Conservation (phyloP, 1,139 yeast genomes). For the Starmera stellimalicola region DNA sequence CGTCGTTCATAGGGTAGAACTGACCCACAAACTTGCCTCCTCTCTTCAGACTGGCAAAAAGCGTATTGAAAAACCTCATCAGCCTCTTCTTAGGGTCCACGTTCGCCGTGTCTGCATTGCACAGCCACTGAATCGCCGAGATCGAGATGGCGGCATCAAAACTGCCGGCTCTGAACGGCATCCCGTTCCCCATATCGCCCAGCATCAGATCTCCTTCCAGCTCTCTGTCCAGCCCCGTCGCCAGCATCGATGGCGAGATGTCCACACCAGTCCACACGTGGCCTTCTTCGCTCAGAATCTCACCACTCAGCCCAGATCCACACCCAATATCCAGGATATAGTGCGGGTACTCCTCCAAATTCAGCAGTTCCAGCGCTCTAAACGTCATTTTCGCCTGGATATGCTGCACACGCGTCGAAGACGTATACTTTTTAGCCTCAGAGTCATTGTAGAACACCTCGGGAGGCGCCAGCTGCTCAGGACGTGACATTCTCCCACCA, state of each 20-base stretch:
- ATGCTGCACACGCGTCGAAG: constrained; percentile 92
- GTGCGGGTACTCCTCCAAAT: constrained; percentile 58
- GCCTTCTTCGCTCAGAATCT: constrained; percentile 87
- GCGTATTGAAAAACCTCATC: constrained; percentile 73
- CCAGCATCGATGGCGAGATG: constrained; percentile 91
- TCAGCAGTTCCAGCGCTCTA: constrained; percentile 80
- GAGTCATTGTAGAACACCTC: constrained; percentile 88
- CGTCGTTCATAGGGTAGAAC: constrained; percentile 88
- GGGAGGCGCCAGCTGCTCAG: constrained; percentile 96
- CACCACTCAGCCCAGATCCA: constrained; percentile 96
- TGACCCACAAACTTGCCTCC: constrained; percentile 98
- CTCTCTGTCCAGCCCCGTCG: constrained; percentile 85
- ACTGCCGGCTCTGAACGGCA: constrained; percentile 93
- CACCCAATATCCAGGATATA: constrained; percentile 89
- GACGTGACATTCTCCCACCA: constrained; percentile 66
- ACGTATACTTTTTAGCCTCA: constrained; percentile 84
- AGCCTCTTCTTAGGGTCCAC: constrained; percentile 85
- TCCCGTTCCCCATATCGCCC: constrained; percentile 88
- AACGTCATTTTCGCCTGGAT: constrained; percentile 97
- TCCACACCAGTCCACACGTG: constrained; percentile 97
- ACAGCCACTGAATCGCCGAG: constrained; percentile 95
- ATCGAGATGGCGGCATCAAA: constrained; percentile 96
- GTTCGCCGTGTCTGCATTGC: constrained; percentile 82
- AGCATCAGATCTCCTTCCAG: constrained; percentile 89
- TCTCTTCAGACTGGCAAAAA: constrained; percentile 76